These are phyloP conservation scores for Zhuliangozyma parablackwelliae DNA, from an alignment of 1,139 yeast species.

Conservation along the genomic window DNA sequence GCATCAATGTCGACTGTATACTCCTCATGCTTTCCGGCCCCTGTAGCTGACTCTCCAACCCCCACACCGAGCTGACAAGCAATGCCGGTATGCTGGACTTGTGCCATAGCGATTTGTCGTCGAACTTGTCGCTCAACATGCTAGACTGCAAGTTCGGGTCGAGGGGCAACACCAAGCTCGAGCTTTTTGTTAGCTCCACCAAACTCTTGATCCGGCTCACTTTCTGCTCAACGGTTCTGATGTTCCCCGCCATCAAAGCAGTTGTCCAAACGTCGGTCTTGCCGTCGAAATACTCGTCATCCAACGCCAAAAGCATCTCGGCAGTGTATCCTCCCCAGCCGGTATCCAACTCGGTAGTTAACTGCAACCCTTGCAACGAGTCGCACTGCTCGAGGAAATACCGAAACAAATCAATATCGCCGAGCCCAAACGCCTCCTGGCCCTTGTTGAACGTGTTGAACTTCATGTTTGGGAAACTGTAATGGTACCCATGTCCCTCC, in stretches of 20 bases:
- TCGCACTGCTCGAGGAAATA: conserved; percentile 75
- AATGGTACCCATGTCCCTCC: conserved; percentile 23
- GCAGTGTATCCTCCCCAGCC: conserved; percentile 83
- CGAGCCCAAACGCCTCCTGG: conserved; percentile 40
- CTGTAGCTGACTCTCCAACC: conserved; percentile 24
- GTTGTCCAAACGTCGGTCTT: conserved; percentile 43
- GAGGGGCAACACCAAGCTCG: conserved; percentile 53
- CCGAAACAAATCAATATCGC: conserved; percentile 48
- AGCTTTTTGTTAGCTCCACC: conserved; percentile 37
- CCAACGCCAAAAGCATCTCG: conserved; percentile 46
- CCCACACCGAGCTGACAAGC: conserved; percentile 38
- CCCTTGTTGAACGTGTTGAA: conserved; percentile 29
- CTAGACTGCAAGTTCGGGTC: conserved; percentile 4
- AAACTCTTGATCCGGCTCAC: conserved; percentile 46
- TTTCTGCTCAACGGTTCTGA: conserved; percentile 8
- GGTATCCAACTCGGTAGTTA: conserved; percentile 63
- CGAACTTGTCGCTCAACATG: conserved; percentile 13
- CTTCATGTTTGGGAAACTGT: conserved; percentile 23
- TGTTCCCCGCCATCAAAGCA: conserved; percentile 15
- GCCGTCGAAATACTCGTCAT: conserved; percentile 70
- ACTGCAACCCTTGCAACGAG: conserved; percentile 61
- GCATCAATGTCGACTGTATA: conserved; percentile 8
- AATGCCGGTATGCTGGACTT: conserved; percentile 24
- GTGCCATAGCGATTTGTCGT: conserved; percentile 39
- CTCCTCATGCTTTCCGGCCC: conserved; percentile 25